Percentiles rank a stretch among this genome's conserved stretches.
phyloP scores from a whole-genome alignment of 2,329 filamentous ascomycete species.

The Sclerotinia borealis region DNA sequence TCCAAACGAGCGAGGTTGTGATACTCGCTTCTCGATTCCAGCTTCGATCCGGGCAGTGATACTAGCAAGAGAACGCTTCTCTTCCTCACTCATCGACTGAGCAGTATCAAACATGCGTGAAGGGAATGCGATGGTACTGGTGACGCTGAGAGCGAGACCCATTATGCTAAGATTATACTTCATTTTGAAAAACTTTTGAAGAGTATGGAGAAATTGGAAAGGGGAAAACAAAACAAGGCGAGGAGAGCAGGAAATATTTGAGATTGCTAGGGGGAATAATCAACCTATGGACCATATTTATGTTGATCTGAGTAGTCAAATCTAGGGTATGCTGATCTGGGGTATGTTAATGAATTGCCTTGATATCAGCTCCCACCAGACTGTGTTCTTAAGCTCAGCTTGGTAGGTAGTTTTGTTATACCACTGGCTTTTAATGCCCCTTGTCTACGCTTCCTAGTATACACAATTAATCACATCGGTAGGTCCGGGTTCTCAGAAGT shows the following conservation, averaged over 20 bases:
- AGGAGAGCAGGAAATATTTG: neutral
- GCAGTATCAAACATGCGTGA: constrained; percentile 20
- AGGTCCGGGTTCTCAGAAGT: too few species aligned
- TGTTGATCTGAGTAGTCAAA: neutral
- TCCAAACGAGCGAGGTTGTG: constrained; percentile 1
- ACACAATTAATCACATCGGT: too few species aligned
- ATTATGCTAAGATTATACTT: constrained; percentile 15
- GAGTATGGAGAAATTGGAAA: neutral
- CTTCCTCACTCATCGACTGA: constrained; percentile 15
- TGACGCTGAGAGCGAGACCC: constrained; percentile 10
- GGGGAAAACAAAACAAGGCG: too few species aligned
- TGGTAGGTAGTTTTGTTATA: too few species aligned
- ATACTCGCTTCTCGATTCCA: constrained; percentile 9
- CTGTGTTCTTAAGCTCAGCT: neutral
- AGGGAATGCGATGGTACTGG: constrained; percentile 18
- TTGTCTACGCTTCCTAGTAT: neutral
- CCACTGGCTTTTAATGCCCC: too few species aligned
- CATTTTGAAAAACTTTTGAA: constrained; percentile 9
- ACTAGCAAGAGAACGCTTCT: constrained; percentile 17
- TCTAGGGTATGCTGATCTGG: neutral
- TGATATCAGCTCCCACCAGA: neutral
- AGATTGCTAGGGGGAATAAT: too few species aligned
- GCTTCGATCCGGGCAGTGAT: constrained; percentile 18
- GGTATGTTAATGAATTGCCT: neutral
- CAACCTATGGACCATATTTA: neutral